These are phyloP conservation scores for Haematococcus sp. DNA, from an alignment of 139 green algal genomes.

Conservation along the genomic window DNA sequence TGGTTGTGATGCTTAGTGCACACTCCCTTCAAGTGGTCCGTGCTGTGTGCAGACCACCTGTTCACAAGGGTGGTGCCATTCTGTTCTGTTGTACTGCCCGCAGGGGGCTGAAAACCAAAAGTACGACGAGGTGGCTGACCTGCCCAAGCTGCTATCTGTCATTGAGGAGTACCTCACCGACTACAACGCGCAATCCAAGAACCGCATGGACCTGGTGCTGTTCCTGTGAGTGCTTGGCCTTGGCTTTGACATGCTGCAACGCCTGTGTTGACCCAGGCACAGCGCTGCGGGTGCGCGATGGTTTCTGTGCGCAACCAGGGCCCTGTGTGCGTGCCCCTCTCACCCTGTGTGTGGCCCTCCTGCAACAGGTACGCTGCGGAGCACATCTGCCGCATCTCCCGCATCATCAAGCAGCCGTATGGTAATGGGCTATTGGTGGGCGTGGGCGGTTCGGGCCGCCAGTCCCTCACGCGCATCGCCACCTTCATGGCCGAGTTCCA, in stretches of 20 bases:
- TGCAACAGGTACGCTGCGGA: constrained; percentile 55
- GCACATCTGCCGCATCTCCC: constrained; percentile 67
- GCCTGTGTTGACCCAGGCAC: too few species aligned
- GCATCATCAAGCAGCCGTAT: constrained; percentile 74
- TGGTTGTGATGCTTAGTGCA: too few species aligned
- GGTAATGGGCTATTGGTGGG: constrained; percentile 69
- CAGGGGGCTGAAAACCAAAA: constrained; percentile 52
- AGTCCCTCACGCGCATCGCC: constrained; percentile 60
- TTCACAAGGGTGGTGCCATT: too few species aligned
- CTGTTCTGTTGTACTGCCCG: constrained; percentile 49
- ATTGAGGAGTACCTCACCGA: constrained; percentile 66
- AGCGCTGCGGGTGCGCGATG: too few species aligned
- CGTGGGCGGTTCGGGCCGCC: constrained; percentile 46
- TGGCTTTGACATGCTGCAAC: too few species aligned
- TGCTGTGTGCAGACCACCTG: too few species aligned
- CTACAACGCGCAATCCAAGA: constrained; percentile 65
- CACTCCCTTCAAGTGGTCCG: too few species aligned
- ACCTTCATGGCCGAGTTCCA: constrained; percentile 67
- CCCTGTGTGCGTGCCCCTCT: too few species aligned
- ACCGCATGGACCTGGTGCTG: constrained; percentile 49
- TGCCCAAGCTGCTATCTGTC: constrained; percentile 44
- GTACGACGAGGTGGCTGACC: constrained; percentile 54
- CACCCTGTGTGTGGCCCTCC: too few species aligned
- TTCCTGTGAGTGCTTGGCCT: constrained; percentile 21
- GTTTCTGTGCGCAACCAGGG: too few species aligned